Evolutionary conservation across 441 rosid genomes (phyloP), one percentile per base, ranked within the genome.

Genomic region (Syzygium malaccense): DNA sequence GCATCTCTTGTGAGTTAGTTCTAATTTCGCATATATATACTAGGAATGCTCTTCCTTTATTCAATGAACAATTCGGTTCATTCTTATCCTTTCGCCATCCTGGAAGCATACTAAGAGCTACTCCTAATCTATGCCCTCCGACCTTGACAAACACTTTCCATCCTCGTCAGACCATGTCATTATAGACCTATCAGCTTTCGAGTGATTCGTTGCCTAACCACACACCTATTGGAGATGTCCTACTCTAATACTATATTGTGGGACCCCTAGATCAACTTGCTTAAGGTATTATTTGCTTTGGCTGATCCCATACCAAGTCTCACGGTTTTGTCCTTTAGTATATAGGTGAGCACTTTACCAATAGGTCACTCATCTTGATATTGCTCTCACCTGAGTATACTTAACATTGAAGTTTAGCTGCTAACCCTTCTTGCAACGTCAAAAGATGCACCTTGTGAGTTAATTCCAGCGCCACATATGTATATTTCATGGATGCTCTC

Each of bases 231-330:
- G 11, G 25, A 71, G 8, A 15, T 4, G 8, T 37, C 4, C 1
- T 11, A 23, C 28, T 20, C 8, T 26, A 1, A 58, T 58, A 58
- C 14, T 4, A 58, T 58, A 10, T 71, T 37, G 3, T 20, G 28
- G 37, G 8, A 37, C 8, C 9, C 14, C 7, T 71, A 37, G 6
- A 71, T 71, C 37, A 71, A 71, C 17, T 37, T 4, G 0, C 11
- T 71, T 4, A 0, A 71, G 49, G 7, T 71, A 37, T 37, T 37
- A 6, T 71, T 11, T 4, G 0, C 13, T 13, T 20, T 37, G 8
- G 4, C 5, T 37, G 2, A 14, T 11, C 15, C 2, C 26, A 20
- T 71, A 19, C 3, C 1, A 0, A 37, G 8, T 7, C 49, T 25
- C 26, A 17, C 14, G 4, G 28, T 71, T 33, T 71, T 68, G 1